Evolutionary conservation across 192 early-diverging fungal genomes (phyloP), one percentile per base, ranked within the genome.

Genomic region (Linnemannia hyalina): DNA sequence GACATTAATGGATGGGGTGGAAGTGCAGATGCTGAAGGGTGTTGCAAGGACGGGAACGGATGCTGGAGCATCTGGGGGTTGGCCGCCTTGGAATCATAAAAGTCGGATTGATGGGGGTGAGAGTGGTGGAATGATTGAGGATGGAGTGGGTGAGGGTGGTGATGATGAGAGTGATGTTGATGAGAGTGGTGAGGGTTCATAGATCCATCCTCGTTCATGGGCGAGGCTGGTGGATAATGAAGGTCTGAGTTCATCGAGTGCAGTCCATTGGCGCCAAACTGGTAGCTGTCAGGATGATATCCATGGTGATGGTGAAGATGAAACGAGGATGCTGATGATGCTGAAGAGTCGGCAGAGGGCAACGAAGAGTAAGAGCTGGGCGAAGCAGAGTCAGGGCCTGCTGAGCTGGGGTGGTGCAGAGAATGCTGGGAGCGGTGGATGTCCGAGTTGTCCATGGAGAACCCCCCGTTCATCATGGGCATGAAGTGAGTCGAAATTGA

Each of bases 1-100:
- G 83, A 80, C 83, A 80, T 80, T 65, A 85, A 60, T 29, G 78
- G 83, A 68, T 85, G 83, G 4, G 78, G 78, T 32, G 74, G 83
- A 22, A 85, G 52, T 36, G 78, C 46, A 15, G 83, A 42, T 18
- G 60, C 15, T 11, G 52, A 70, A 22, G 78, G 40, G 29, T 55
- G 16, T 42, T 80, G 83, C 16, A 73, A 18, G 70, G 73, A 80
- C 35, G 74, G 74, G 52, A 68, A 76, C 4, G 74, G 26, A 54
- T 78, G 68, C 32, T 81, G 80, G 26, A 81, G 55, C 49, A 81
- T 70, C 42, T 81, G 80, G 6, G 74, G 68, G 29, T 75, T 60
- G 15, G 75, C 46, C 49, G 49, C 52, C 65, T 72, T 82, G 70
- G 74, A 73, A 65, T 73, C 68, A 40, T 76, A 72, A 60, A 76